phyloP scores from a whole-genome alignment of 495 filamentous ascomycete genomes.

The Venustampulla echinocandica region DNA sequence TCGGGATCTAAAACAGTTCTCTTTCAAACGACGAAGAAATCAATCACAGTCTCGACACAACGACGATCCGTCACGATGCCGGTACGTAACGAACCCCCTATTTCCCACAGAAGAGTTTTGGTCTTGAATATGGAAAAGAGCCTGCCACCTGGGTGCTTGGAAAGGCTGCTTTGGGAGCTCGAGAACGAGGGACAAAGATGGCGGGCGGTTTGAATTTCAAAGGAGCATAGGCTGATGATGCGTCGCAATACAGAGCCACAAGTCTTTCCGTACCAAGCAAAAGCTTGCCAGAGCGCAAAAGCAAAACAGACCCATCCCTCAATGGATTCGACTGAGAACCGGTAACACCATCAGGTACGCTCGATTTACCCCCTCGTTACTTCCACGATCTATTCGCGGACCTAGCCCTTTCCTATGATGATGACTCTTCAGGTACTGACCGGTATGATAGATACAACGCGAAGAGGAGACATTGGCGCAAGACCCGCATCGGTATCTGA shows the following conservation, averaged over 20 bases:
- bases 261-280: slow-evolving; percentile 98
- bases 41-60: slow-evolving; percentile 21
- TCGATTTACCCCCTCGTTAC: not conserved
- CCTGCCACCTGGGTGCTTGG: too few species aligned
- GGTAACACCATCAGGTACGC: slow-evolving; percentile 64
- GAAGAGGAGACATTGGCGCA: slow-evolving; percentile 98
- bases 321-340: slow-evolving; percentile 98
- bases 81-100: slow-evolving; percentile 53
- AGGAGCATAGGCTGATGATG: slow-evolving; percentile 23
- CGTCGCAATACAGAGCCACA: slow-evolving; percentile 66
- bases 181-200: not conserved
- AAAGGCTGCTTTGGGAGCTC: slow-evolving; percentile 1
- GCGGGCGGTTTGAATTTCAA: slow-evolving; percentile 3
- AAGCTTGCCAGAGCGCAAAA: slow-evolving; percentile 99
- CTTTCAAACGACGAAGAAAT: slow-evolving; percentile 10
- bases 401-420: too few species aligned
- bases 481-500: slow-evolving; percentile 98
- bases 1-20: not conserved
- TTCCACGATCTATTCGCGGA: too few species aligned
- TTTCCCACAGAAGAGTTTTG: not conserved
- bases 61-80: slow-evolving; percentile 66
- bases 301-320: slow-evolving; percentile 98
- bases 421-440: slow-evolving; percentile 15
- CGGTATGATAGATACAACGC: slow-evolving; percentile 85
- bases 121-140: too few species aligned